Percentiles rank a stretch among this genome's conserved stretches.
Evolutionary conservation across 2,329 filamentous ascomycete genomes (phyloP).

Genomic region (Epichloe glyceriae): DNA sequence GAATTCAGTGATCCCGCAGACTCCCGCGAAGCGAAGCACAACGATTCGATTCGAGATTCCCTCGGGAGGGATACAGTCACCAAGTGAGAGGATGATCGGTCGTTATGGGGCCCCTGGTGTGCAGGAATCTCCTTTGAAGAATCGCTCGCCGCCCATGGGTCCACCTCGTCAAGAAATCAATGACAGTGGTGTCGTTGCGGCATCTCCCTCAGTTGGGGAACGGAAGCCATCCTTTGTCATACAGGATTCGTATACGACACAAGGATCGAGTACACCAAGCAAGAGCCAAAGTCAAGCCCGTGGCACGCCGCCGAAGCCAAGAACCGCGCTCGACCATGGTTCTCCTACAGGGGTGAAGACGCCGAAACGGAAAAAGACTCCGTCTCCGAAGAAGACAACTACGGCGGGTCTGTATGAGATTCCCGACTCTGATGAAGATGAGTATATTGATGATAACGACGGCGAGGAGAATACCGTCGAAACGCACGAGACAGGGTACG

Average conservation of each 20-base stretch:
- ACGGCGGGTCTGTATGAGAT: slow-evolving; percentile 22
- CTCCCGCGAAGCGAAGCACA: slow-evolving; percentile 20
- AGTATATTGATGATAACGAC: neutral
- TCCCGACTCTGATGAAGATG: slow-evolving; percentile 30
- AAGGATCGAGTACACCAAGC: slow-evolving; percentile 17
- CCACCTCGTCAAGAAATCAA: slow-evolving; percentile 11
- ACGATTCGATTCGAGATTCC: slow-evolving; percentile 27
- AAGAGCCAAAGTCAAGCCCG: slow-evolving; percentile 12
- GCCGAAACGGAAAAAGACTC: slow-evolving; percentile 7
- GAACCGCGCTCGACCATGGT: neutral
- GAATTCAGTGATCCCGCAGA: slow-evolving; percentile 28
- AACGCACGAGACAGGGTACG: slow-evolving; percentile 10
- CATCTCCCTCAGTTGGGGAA: slow-evolving; percentile 10
- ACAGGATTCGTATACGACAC: slow-evolving; percentile 31
- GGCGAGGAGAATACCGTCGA: neutral
- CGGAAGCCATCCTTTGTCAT: slow-evolving; percentile 23
- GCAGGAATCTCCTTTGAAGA: slow-evolving; percentile 25
- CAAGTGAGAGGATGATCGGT: slow-evolving; percentile 26
- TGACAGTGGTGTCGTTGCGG: slow-evolving; percentile 10
- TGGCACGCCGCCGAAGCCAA: neutral
- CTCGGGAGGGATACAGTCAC: slow-evolving; percentile 25
- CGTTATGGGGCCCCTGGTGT: slow-evolving; percentile 23
- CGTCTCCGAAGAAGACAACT: slow-evolving; percentile 4
- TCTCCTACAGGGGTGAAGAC: slow-evolving; percentile 12
- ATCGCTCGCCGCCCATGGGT: slow-evolving; percentile 17